phyloP scores from a whole-genome alignment of 805 yeast species.

The Lachancea sp. region DNA sequence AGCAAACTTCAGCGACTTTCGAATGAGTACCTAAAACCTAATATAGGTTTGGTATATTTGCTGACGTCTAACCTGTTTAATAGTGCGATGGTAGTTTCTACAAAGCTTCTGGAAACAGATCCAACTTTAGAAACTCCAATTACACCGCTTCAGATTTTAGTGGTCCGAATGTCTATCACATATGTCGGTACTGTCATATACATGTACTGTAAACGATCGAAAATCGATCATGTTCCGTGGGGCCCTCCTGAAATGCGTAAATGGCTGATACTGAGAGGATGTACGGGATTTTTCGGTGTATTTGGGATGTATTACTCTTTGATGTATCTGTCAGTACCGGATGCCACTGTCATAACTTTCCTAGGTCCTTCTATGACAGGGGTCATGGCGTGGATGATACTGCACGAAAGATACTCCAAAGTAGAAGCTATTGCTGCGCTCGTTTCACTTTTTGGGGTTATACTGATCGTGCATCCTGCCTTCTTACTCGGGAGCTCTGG shows the following conservation, averaged over 20 bases:
- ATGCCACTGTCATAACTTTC: constrained; percentile 75
- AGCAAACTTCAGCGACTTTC: constrained; percentile 7
- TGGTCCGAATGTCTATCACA: constrained; percentile 73
- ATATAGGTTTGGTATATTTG: constrained; percentile 53
- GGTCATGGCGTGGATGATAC: constrained; percentile 57
- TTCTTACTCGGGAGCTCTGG: constrained; percentile 49
- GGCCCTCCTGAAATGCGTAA: constrained; percentile 59
- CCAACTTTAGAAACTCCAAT: constrained; percentile 50
- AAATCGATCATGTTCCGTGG: constrained; percentile 54
- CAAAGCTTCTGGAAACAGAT: constrained; percentile 68
- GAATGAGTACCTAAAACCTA: constrained; percentile 23
- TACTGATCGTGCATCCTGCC: constrained; percentile 74
- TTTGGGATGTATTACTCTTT: constrained; percentile 72
- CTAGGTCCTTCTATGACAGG: constrained; percentile 73
- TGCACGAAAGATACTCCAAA: constrained; percentile 59
- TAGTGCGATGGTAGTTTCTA: constrained; percentile 67
- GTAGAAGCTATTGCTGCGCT: constrained; percentile 66
- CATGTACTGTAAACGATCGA: constrained; percentile 40
- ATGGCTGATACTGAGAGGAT: constrained; percentile 55
- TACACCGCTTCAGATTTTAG: constrained; percentile 71
- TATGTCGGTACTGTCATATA: constrained; percentile 50
- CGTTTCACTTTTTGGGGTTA: constrained; percentile 66
- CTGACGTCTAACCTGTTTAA: constrained; percentile 65
- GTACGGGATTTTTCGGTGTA: constrained; percentile 74
- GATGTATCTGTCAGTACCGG: constrained; percentile 67